Base-by-base conservation (phyloP, 495 filamentous ascomycete genomes). In the Bacidia rubella region DNA sequence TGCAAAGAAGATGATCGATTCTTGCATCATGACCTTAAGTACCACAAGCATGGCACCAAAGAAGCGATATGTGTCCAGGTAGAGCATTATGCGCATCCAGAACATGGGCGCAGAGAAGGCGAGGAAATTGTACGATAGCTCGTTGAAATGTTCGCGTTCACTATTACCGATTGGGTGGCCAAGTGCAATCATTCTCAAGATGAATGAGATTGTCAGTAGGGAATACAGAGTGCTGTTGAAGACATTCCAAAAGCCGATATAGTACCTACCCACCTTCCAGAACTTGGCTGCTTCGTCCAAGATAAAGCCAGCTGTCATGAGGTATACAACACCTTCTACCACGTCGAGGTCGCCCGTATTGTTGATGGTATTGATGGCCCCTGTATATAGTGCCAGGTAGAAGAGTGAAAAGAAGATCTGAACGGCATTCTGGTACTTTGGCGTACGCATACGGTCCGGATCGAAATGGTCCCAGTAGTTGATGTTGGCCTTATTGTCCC, bases 21-120 rank as follows among this genome's bases (percentile, higher is more conserved):
- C 92, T 60, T 90, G 87, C 92, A 98, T 97, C 93, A 98, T 97
- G 47, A 97, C 89, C 61, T 95, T 89, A 29, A 98, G 70, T 3
- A 98, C 86, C 7, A 97, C 90, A 29, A 98, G 75, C 93, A 98
- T 97, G 48, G 87, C 87, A 41, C 92, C 92, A 57, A 98, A 97
- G 74, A 98, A 98, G 54, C 85, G 83, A 70, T 92, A 87, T 0
- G 81, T 83, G 70, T 98, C 92, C 9, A 98, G 75, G 62, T 94
- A 98, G 7, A 98, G 79, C 53, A 97, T 74, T 61, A 98, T 76
- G 15, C 92, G 86, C 60, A 81, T 80, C 92, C 92, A 98, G 66
- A 98, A 95, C 87, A 98, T 89, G 1, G 92, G 92, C 0, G 90
- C 88, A 17, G 80, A 79, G 64, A 95, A 93, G 3, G 92, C 90